Base-by-base conservation (phyloP, 768 basidiomycete species). In the Dioszegia aurantiaca region DNA sequence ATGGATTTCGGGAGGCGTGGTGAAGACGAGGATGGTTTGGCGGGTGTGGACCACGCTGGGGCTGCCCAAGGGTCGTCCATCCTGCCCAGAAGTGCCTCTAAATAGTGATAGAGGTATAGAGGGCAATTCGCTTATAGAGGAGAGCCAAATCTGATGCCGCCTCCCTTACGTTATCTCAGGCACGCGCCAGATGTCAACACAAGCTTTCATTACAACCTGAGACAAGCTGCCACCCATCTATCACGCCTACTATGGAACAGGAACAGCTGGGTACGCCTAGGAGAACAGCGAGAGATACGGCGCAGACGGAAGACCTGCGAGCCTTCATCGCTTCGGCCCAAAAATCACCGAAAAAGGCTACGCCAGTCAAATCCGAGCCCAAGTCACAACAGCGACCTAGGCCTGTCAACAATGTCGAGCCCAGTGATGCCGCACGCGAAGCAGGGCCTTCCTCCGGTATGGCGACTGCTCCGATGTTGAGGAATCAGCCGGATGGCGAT, bases 1-100 rank as follows among this genome's bases (percentile, higher is more conserved):
- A 44, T 3, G 17, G 27, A 3, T 39, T 44, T 55, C 41, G 40
- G 8, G 6, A 6, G 33, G 14, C 8, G 54, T 16, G 41, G 33
- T 14, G 55, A 44, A 2, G 60, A 41, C 21, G 63, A 53, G 2
- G 64, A 56, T n/a, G 61, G 42, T 51, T 64, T 63, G 1, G 67
- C 55, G 11, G 59, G 58, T 9, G 59, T 64, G 17, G 61, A 59
- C 65, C 67, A 72, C 58, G 61, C 58, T 46, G 65, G 61, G 16
- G 65, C 52, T 40, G 70, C 64, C 70, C 70, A 72, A 46, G 70
- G 70, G 37, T 72, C 70, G 40, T 72, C 70, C 65, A 60, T 60
- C 16, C n/a, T 41, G 53, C 23, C 21, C n/a, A 8, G 10, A 39
- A 8, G 16, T 16, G n/a, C 44, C 17, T 21, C 31, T 40, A 23